Conservation (phyloP, 148 eudicot species). For the Fagopyrum homotropicum region DNA sequence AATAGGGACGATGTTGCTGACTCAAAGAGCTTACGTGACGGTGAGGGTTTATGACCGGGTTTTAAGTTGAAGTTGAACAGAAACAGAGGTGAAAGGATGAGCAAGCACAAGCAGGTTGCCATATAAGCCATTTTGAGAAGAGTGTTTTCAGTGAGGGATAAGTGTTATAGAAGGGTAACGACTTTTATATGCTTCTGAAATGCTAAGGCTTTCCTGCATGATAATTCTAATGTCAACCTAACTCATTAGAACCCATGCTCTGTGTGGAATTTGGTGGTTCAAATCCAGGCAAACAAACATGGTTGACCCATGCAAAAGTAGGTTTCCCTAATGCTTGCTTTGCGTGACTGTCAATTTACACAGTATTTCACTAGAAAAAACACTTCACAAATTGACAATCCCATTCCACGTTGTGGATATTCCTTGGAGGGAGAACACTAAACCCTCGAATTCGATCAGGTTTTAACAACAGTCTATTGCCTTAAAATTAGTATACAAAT, state of each 20-base stretch:
- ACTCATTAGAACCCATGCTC: not conserved
- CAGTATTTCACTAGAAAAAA: too few species aligned
- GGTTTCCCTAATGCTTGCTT: not conserved
- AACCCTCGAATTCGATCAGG: not conserved
- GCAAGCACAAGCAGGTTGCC: conserved; percentile 7
- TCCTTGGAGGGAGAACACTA: too few species aligned
- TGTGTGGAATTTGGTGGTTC: conserved; percentile 4
- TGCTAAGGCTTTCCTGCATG: not conserved
- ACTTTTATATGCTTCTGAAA: not conserved
- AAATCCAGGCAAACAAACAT: conserved; percentile 6
- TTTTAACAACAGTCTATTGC: not conserved
- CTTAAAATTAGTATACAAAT: not conserved
- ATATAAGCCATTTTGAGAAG: not conserved
- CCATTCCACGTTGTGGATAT: too few species aligned
- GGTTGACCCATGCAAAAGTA: not conserved
- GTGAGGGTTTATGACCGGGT: not conserved
- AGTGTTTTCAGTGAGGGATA: not conserved
- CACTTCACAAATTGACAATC: too few species aligned
- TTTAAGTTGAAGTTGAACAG: conserved; percentile 4
- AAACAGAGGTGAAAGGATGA: conserved; percentile 2
- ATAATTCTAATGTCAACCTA: conserved; percentile 9
- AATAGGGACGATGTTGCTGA: not conserved
- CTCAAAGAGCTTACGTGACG: not conserved
- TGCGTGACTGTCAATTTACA: not conserved
- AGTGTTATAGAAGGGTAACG: not conserved